phyloP scores from a whole-genome alignment of 2,329 filamentous ascomycete genomes.

The Arachnopeziza araneosa region DNA sequence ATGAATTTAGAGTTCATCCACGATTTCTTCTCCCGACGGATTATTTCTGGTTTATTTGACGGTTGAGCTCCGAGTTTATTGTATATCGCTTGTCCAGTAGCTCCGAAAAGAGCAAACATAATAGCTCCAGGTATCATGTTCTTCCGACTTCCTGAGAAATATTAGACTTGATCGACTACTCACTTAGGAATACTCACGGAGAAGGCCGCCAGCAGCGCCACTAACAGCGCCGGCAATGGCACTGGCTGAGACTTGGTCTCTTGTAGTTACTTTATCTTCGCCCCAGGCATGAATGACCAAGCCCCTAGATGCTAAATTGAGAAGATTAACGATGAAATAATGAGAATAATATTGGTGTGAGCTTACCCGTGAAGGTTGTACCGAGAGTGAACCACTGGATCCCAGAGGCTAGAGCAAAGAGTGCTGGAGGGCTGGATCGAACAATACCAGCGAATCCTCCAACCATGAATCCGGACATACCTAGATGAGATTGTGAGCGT shows the following conservation, averaged over 20 bases:
- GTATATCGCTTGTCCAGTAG: conserved; percentile 49
- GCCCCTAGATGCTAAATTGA: conserved; percentile 42
- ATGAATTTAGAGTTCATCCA: conserved; percentile 60
- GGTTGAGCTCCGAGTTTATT: conserved; percentile 40
- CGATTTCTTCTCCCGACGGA: conserved; percentile 26
- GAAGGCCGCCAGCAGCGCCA: conserved; percentile 55
- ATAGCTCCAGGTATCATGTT: conserved; percentile 51
- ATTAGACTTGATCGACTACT: neutral
- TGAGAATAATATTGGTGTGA: neutral
- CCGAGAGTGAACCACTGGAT: conserved; percentile 79
- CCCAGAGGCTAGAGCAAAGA: conserved; percentile 68
- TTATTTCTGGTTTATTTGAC: conserved; percentile 28
- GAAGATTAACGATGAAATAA: neutral
- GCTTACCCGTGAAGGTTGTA: conserved; percentile 67
- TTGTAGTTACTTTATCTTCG: conserved; percentile 37
- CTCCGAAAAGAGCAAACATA: conserved; percentile 54
- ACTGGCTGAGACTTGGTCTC: conserved; percentile 62
- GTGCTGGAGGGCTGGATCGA: conserved; percentile 57
- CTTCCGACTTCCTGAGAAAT: conserved; percentile 45
- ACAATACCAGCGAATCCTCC: conserved; percentile 69
- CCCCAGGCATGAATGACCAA: conserved; percentile 44
- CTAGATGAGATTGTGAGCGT: conserved; percentile 32
- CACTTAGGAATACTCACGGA: conserved; percentile 36
- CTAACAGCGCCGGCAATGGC: conserved; percentile 66
- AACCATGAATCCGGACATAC: conserved; percentile 54